Evolutionary conservation across 495 filamentous ascomycete species (phyloP), one percentile per base, ranked within the genome.

Genomic region (Hypoxylon trugodes): DNA sequence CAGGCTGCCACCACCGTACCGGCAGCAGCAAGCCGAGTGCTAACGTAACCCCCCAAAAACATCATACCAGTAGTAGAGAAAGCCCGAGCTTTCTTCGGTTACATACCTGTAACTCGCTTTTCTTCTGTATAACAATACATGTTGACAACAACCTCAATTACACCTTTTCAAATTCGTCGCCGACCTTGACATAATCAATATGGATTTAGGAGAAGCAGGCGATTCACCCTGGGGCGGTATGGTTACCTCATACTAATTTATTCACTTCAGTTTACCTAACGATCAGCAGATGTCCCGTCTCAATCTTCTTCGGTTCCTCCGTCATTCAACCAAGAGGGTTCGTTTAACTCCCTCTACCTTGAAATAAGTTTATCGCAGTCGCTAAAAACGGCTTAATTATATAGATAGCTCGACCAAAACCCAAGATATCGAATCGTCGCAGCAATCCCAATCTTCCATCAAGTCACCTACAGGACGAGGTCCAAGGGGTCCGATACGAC

Each of bases 211-310:
- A 70, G 75, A 82, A 61, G 84, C 82, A 59, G 86, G 76, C 71
- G 74, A 88, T 73, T 90, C 87, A 55, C 87, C 87, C 51, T 90
- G 87, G 87, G 87, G 86, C 69, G 87, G 87, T 89, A 81, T 73
- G 61, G 71, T 65, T 62, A 63, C 69, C 71, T 74, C 67, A 65
- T 48, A 59, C 52, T 64, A 4, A 38, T 37, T 21, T 9, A 18
- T 38, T 42, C 16, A 24, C 21, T 52, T 28, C 59, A 54, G 49
- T 65, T 50, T 67, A 46, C 63, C 65, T 52, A 61, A 73, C 56
- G 12, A 33, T 46, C 28, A 64, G 59, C 66, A 87, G 84, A 87
- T 78, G 82, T 84, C 51, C 84, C 84, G 37, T 86, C 84, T 30
- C 81, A 79, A 36, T 84, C 81, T 15, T 73, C 64, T 42, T 74